Percentiles rank a stretch among this genome's conserved stretches.
Conservation (phyloP, 2,329 filamentous ascomycete genomes). For the Rhinocladiella mackenziei region DNA sequence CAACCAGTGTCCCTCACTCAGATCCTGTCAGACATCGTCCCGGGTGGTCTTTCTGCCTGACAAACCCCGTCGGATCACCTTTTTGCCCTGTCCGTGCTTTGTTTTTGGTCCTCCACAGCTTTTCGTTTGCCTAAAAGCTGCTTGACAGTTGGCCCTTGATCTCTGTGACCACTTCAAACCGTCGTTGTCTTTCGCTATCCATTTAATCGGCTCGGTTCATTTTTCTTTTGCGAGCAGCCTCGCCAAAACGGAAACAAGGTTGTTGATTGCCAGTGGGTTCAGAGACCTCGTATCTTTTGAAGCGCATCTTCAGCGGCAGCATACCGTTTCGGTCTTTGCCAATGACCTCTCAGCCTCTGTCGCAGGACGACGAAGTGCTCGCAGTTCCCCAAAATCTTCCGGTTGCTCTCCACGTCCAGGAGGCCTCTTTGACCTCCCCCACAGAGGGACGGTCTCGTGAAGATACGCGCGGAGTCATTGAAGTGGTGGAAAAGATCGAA, state of each 20-base stretch:
- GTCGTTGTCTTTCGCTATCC: neutral
- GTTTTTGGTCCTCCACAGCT: too few relatives aligned
- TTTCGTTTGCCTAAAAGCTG: too few relatives aligned
- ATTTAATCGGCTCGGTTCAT: neutral
- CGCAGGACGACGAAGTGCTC: constrained; percentile 18
- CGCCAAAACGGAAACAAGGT: neutral
- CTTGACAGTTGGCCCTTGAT: too few relatives aligned
- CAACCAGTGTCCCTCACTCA: neutral
- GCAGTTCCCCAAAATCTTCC: constrained; percentile 14
- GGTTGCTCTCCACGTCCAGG: constrained; percentile 16
- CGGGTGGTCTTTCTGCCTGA: too few relatives aligned
- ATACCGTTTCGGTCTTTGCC: constrained; percentile 9
- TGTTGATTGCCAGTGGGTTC: too few relatives aligned
- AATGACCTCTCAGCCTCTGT: constrained; percentile 21
- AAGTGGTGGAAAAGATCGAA: constrained; percentile 10
- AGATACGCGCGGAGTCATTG: constrained; percentile 4
- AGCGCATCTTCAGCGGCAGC: too few relatives aligned
- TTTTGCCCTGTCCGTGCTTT: too few relatives aligned
- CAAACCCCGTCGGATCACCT: too few relatives aligned
- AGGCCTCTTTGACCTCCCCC: constrained; percentile 14
- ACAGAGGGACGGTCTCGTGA: constrained; percentile 3
- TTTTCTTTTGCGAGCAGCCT: neutral
- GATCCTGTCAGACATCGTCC: neutral
- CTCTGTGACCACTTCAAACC: too few relatives aligned
- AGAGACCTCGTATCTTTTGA: too few relatives aligned